Conservation (phyloP, 257 asterid species). For the Petunia secreta region DNA sequence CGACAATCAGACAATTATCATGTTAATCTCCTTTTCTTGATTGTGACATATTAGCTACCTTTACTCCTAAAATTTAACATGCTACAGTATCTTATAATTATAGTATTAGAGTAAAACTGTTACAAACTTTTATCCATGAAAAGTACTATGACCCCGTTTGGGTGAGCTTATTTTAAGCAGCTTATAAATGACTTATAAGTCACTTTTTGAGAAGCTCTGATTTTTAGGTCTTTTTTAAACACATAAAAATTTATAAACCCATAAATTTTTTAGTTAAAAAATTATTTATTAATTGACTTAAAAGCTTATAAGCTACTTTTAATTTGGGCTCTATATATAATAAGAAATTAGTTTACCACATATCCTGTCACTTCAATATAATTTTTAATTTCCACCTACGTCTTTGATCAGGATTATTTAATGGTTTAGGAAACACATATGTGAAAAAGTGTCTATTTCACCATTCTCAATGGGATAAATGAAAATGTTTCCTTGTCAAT, state of each 20-base stretch:
- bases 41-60: neutral
- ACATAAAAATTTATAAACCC: too few species aligned
- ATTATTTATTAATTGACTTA: too few species aligned
- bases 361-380: neutral
- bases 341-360: neutral
- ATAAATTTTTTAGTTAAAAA: too few species aligned
- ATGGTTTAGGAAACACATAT: neutral
- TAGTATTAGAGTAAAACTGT: neutral
- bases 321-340: too few species aligned
- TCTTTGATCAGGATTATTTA: neutral
- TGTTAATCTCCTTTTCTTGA: neutral
- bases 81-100: neutral
- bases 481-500: neutral
- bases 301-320: too few species aligned
- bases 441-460: neutral
- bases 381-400: neutral
- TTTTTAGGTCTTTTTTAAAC: too few species aligned
- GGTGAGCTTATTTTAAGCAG: too few species aligned
- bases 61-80: neutral
- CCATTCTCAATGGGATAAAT: neutral
- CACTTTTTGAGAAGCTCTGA: too few species aligned
- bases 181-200: too few species aligned
- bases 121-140: neutral
- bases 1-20: too few species aligned
- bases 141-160: too few species aligned